phyloP scores from a whole-genome alignment of 2,329 filamentous ascomycete species.

The Ceratocystis eucalypticola region DNA sequence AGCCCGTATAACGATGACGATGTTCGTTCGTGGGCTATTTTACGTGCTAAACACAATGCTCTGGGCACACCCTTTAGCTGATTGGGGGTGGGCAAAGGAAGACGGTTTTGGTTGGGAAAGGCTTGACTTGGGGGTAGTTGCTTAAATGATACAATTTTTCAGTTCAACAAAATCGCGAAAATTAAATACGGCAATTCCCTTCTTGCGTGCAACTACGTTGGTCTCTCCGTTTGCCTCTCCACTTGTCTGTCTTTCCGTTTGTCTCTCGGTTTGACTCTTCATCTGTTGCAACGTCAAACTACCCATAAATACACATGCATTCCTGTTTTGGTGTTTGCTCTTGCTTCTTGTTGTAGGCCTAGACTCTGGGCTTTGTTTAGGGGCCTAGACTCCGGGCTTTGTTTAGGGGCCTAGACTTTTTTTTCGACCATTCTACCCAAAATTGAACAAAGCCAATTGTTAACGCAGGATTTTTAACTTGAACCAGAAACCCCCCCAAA shows the following conservation, averaged over 20 bases:
- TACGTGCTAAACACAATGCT: not conserved
- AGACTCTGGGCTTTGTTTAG: not conserved
- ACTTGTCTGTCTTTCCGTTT: not conserved
- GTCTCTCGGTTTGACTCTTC: not conserved
- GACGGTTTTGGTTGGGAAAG: not conserved
- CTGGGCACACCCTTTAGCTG: not conserved
- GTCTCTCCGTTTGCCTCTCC: not conserved
- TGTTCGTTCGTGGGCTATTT: not conserved
- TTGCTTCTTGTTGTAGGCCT: not conserved
- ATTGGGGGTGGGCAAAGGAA: not conserved
- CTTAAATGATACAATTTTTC: not conserved
- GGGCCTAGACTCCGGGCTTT: not conserved
- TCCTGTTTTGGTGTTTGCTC: no score
- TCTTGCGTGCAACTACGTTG: not conserved
- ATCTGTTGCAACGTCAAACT: not conserved
- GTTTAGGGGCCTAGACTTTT: not conserved
- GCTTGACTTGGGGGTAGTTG: not conserved
- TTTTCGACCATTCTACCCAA: not conserved
- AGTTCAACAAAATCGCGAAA: not conserved
- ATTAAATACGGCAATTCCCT: not conserved
- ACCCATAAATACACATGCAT: no score
- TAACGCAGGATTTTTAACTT: not conserved
- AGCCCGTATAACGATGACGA: not conserved
- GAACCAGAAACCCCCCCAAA: not conserved
- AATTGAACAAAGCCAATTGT: not conserved